Conservation (phyloP, 208 protist species). For the Acanthamoeba culbertsoni region DNA sequence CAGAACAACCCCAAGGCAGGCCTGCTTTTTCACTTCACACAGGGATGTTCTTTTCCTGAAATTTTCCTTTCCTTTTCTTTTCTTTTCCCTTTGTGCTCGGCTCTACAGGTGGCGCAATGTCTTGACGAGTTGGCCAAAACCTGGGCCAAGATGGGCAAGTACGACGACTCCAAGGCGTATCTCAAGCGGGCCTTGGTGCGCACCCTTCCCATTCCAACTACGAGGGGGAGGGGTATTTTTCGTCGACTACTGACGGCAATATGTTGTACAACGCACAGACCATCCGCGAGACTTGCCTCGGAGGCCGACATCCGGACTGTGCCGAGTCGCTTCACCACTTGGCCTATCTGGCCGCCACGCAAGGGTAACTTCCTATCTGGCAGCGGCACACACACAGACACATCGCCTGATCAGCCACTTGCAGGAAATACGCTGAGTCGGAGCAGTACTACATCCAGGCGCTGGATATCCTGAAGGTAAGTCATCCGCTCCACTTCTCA, state of each 20-base stretch:
- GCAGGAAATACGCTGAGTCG: slow-evolving; percentile 50
- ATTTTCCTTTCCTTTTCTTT: too few relatives aligned
- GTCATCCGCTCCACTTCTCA: background rate
- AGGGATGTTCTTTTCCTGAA: too few relatives aligned
- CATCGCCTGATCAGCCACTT: background rate
- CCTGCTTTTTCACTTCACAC: too few relatives aligned
- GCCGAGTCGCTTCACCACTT: slow-evolving; percentile 53
- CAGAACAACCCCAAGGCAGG: slow-evolving; percentile 55
- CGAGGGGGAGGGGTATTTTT: background rate
- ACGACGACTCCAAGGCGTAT: slow-evolving; percentile 17
- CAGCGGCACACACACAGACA: background rate
- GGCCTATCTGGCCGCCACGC: slow-evolving; percentile 39
- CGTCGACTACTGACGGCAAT: background rate
- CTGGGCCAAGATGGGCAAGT: slow-evolving; percentile 56
- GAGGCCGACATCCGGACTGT: slow-evolving; percentile 44
- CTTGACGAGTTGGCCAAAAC: slow-evolving; percentile 60
- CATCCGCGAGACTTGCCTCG: slow-evolving; percentile 20
- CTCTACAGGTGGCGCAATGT: slow-evolving; percentile 46
- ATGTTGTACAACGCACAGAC: background rate
- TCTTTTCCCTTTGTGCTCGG: background rate
- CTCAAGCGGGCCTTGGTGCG: slow-evolving; percentile 30
- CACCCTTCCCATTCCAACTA: background rate
- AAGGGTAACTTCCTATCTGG: slow-evolving; percentile 25
- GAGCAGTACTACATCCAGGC: slow-evolving; percentile 51
- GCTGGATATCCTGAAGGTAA: slow-evolving; percentile 10